Evolutionary conservation across 345 rosid genomes (phyloP).

Genomic region (Garcia nutans): DNA sequence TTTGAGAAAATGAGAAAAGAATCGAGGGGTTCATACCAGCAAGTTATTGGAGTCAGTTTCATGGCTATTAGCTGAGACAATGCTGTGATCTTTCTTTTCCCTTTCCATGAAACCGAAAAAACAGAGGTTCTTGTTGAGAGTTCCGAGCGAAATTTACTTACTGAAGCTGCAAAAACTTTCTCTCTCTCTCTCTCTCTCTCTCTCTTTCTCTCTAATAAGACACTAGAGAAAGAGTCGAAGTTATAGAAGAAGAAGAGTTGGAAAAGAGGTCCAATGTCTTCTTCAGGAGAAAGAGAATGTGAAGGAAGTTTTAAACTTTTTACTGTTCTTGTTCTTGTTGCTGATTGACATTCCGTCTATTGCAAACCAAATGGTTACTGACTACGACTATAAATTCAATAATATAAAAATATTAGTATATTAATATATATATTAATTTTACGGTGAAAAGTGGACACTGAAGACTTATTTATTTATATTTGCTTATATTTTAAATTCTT

Average conservation of each 20-base stretch:
- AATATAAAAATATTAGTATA: too few species aligned
- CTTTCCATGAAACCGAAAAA: constrained; percentile 30
- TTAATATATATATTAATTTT: too few species aligned
- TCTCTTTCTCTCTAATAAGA: background rate
- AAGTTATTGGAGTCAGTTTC: constrained; percentile 24
- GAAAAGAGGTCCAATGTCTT: constrained; percentile 21
- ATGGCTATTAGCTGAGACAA: constrained; percentile 13
- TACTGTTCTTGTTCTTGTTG: constrained; percentile 14
- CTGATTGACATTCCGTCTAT: background rate
- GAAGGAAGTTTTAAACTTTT: constrained; percentile 19
- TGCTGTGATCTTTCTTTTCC: constrained; percentile 28
- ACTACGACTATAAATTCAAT: too few species aligned
- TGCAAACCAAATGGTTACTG: background rate
- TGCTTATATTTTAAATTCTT: too few species aligned
- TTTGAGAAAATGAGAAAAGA: background rate
- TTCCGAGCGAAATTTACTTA: background rate
- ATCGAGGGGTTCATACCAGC: constrained; percentile 21
- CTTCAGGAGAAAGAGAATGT: constrained; percentile 17
- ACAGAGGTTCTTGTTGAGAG: background rate
- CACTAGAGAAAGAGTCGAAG: constrained; percentile 14
- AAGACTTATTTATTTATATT: too few species aligned
- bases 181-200: background rate
- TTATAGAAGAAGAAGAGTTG: constrained; percentile 4
- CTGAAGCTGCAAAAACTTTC: background rate
- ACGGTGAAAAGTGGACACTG: too few species aligned